These are phyloP conservation scores for Fusarium tupiense DNA, from an alignment of 2,329 filamentous ascomycete genomes.

Conservation along the genomic window DNA sequence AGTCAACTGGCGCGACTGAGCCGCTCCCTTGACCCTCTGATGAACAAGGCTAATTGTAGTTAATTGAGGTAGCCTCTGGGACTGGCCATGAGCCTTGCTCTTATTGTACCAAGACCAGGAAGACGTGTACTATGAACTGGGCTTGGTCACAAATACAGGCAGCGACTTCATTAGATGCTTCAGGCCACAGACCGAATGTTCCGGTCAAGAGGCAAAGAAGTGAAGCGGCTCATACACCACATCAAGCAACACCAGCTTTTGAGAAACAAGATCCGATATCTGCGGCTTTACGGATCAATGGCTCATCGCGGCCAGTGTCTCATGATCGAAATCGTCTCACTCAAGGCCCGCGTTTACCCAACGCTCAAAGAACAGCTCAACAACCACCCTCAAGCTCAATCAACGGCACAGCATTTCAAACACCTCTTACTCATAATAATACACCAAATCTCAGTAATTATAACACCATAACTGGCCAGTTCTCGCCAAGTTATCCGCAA, in stretches of 20 bases:
- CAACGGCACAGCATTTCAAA: background rate
- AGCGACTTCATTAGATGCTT: slow-evolving; percentile 19
- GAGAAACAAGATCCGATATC: background rate
- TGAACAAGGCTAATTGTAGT: background rate
- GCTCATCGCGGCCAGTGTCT: background rate
- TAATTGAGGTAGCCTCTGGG: background rate
- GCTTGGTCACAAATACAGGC: slow-evolving; percentile 25
- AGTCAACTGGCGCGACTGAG: background rate
- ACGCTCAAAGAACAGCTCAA: background rate
- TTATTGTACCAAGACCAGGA: slow-evolving; percentile 46
- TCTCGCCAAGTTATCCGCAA: slow-evolving; percentile 2
- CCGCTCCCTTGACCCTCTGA: background rate
- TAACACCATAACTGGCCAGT: background rate
- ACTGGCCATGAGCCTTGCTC: slow-evolving; percentile 37
- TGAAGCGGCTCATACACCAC: background rate
- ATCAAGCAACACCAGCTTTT: background rate
- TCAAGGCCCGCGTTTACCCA: background rate
- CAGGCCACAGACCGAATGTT: background rate
- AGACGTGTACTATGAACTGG: slow-evolving; percentile 45
- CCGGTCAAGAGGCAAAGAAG: slow-evolving; percentile 17
- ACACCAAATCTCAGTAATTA: background rate
- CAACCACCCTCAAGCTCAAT: background rate
- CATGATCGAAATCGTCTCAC: background rate
- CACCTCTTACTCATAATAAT: background rate
- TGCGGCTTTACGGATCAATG: background rate